phyloP scores from a whole-genome alignment of 1,284 basidiomycete genomes.

The Rugosomyces carneus region DNA sequence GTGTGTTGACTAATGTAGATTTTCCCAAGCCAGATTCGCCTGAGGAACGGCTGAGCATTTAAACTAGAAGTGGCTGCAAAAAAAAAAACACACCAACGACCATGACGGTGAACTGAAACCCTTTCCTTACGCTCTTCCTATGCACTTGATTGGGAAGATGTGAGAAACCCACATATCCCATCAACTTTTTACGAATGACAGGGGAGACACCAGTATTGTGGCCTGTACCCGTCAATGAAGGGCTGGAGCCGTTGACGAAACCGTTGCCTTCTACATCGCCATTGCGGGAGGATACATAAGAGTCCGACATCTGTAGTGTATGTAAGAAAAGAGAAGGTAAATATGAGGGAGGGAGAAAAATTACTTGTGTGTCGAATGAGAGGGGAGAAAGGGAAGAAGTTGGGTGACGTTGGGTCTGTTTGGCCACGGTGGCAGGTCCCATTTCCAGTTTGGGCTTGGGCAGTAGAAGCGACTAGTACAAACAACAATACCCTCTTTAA shows the following conservation, averaged over 20 bases:
- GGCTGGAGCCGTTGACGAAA: conserved; percentile 52
- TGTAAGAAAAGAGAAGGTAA: conserved; percentile 22
- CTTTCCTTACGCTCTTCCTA: conserved; percentile 92
- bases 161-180: conserved; percentile 80
- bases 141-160: conserved; percentile 98
- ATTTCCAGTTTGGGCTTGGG: conserved; percentile 35
- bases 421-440: conserved; percentile 31
- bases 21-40: conserved; percentile 97
- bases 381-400: conserved; percentile 48
- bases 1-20: conserved; percentile 95
- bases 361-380: conserved; percentile 41
- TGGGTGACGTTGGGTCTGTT: conserved; percentile 39
- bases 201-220: conserved; percentile 41
- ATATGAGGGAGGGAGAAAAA: conserved; percentile 28
- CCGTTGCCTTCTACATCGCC: conserved; percentile 58
- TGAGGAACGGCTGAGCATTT: conserved; percentile 30
- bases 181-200: conserved; percentile 86
- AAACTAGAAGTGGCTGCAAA: conserved; percentile 18
- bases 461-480: conserved; percentile 31
- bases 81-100: conserved; percentile 70
- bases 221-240: conserved; percentile 43
- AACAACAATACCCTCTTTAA: conserved; percentile 10
- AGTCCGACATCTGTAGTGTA: conserved; percentile 58
- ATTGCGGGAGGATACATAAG: conserved; percentile 60
- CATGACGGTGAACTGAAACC: conserved; percentile 95